Conservation (phyloP, 2,329 filamentous ascomycete species). For the Alternaria sp. region DNA sequence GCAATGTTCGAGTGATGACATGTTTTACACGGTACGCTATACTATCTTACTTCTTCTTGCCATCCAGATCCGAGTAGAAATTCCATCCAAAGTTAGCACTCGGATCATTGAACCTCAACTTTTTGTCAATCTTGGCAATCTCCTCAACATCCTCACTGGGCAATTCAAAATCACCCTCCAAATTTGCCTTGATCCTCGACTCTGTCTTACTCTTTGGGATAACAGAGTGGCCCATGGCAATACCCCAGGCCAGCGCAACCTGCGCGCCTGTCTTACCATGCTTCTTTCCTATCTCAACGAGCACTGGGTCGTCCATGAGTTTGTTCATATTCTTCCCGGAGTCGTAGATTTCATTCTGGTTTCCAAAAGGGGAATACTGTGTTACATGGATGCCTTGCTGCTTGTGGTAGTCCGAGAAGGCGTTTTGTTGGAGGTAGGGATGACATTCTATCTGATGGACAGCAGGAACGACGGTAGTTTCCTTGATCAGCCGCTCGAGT, state of each 20-base stretch:
- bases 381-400: conserved; percentile 45
- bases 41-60: conserved; percentile 42
- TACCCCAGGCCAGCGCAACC: conserved; percentile 86
- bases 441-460: conserved; percentile 46
- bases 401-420: conserved; percentile 38
- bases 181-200: conserved; percentile 39
- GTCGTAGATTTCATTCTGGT: conserved; percentile 46
- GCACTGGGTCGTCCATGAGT: conserved; percentile 64
- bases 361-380: conserved; percentile 47
- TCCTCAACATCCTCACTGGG: conserved; percentile 73
- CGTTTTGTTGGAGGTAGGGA: conserved; percentile 40
- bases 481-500: conserved; percentile 63
- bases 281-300: conserved; percentile 70
- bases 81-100: conserved; percentile 64
- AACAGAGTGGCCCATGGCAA: conserved; percentile 63
- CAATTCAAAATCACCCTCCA: conserved; percentile 72
- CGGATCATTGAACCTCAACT: conserved; percentile 69
- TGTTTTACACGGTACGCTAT: background rate
- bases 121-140: conserved; percentile 67
- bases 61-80: conserved; percentile 67
- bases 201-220: conserved; percentile 48
- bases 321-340: conserved; percentile 40
- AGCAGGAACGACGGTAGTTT: conserved; percentile 37
- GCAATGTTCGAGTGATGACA: too few relatives aligned
- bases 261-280: conserved; percentile 79